Percentiles rank a stretch among this genome's conserved stretches.
phyloP scores from a whole-genome alignment of 371 early-diverging fungal genomes.

The Haplosporangium sp. region DNA sequence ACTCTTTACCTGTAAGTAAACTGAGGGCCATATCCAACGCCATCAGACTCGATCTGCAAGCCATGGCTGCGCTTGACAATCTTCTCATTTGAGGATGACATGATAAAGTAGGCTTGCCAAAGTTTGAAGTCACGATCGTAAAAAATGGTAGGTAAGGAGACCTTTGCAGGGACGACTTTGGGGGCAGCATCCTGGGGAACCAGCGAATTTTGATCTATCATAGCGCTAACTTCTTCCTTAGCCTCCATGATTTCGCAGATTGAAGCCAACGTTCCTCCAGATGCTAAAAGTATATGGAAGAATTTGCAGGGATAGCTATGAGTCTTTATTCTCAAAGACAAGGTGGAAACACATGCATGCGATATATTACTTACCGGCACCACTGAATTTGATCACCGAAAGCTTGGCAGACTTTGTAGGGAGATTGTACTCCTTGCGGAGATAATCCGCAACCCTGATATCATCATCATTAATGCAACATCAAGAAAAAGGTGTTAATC shows the following conservation, averaged over 20 bases:
- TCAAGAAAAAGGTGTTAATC: not conserved
- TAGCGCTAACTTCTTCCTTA: slow-evolving; percentile 10
- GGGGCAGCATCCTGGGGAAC: slow-evolving; percentile 56
- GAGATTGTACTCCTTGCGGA: slow-evolving; percentile 63
- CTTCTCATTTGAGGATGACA: slow-evolving; percentile 67
- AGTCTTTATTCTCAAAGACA: not conserved
- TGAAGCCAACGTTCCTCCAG: slow-evolving; percentile 74
- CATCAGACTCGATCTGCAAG: slow-evolving; percentile 57
- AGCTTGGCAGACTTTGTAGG: slow-evolving; percentile 67
- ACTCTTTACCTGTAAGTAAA: slow-evolving; percentile 64
- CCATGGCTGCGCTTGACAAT: slow-evolving; percentile 69
- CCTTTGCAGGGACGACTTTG: slow-evolving; percentile 48
- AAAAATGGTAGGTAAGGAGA: slow-evolving; percentile 55
- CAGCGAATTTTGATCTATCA: slow-evolving; percentile 60
- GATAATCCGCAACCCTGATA: slow-evolving; percentile 60
- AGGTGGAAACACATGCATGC: not conserved
- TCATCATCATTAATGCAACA: not conserved
- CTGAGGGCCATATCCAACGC: slow-evolving; percentile 63
- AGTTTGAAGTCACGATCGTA: slow-evolving; percentile 60
- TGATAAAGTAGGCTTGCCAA: slow-evolving; percentile 75
- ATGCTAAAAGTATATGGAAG: slow-evolving; percentile 24
- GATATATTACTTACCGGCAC: slow-evolving; percentile 52
- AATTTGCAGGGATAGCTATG: not conserved
- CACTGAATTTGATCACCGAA: slow-evolving; percentile 62
- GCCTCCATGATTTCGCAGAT: slow-evolving; percentile 47